Base-by-base conservation (phyloP, 2,329 filamentous ascomycete genomes). In the Pochonia chlamydosporia region DNA sequence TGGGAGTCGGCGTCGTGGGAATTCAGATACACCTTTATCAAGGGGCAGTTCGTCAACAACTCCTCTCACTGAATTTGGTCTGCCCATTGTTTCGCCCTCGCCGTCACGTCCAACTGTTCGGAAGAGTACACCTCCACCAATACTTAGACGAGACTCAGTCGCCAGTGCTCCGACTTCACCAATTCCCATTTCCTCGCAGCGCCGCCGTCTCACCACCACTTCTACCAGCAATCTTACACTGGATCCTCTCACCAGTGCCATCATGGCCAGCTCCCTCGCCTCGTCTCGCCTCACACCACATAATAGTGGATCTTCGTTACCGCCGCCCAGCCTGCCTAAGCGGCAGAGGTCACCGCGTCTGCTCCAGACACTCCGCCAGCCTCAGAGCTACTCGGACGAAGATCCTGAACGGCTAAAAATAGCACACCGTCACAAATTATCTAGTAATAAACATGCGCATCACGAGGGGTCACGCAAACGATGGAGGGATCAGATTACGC, bases 401-500 rank as follows among this genome's bases (percentile, higher is more conserved):
- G 79, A 81, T 14, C 67, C 72, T 3, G 71, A 76, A 8, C 72
- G 76, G 37, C 68, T 72, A 48, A 74, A 73, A 56, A 58, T 63
- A 3, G 48, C 46, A 3, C 63, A 73, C 14, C 74, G 76, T 36
- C 77, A 75, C 44, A 80, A 79, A 55, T 70, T 79, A 3, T 72
- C 79, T 8, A 62, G 62, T 9, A 66, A 66, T 36, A 83, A 85
- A 50, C 87, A 91, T 61, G 78, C 82, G 1, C 87, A 93, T 58
- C 82, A 88, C 56, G 87, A 92, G 61, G 87, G 85, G 0, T 77
- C 85, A 4, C 78, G 87, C 16, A 84, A 81, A 58, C 79, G 86
- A 6, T 93, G 88, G 88, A 78, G 86, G 36, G 87, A 91, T 54
- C 75, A 81, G 51, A 79, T 93, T 36, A 87, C 84, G 0, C 76